Base-by-base conservation (phyloP, 345 rosid species). In the Moricandia arvensis region DNA sequence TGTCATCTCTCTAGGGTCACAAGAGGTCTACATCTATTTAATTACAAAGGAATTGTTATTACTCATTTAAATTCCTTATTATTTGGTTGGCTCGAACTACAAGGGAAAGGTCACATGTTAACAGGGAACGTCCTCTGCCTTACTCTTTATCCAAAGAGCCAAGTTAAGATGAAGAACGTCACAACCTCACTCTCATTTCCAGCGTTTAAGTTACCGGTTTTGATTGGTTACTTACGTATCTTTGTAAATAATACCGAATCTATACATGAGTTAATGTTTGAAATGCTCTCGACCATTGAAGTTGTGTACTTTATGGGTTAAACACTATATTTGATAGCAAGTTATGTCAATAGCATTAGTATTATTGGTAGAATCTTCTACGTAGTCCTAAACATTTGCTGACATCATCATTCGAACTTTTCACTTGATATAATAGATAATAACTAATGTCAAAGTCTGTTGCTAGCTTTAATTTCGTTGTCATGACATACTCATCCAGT, bases 1-100 rank as follows among this genome's bases (percentile, higher is more conserved):
- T 69, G 75, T 69, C 75, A 53, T 53, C 65, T 76, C 70, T 69
- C n/a, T 69, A 37, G 69, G 55, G 74, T 67, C 54, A 17, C 1
- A 45, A 68, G 55, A 67, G 43, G 68, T 68, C 41, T 12, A 38
- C 59, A 27, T 64, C 55, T 53, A 37, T 29, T 17, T 59, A 34
- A 26, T 33, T 53, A 54, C 29, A 27, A 24, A 4, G 43, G 27
- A 57, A 72, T 33, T 41, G 65, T 74, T 73, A 4, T 13, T 1
- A 33, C 3, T 41, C 38, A 6, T 58, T 51, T 37, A 35, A 24
- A 49, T 49, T 60, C 24, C 45, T 1, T 11, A 1, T 65, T 10
- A 49, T 16, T 27, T 60, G 57, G 54, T 75, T 60, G 74, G 63
- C 79, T 68, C 66, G 75, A 70, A 63, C 71, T 30, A 11, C 43